Percentiles rank a stretch among this genome's conserved stretches.
Conservation (phyloP, 78 protist species). For the Dictyostelium intermedium region DNA sequence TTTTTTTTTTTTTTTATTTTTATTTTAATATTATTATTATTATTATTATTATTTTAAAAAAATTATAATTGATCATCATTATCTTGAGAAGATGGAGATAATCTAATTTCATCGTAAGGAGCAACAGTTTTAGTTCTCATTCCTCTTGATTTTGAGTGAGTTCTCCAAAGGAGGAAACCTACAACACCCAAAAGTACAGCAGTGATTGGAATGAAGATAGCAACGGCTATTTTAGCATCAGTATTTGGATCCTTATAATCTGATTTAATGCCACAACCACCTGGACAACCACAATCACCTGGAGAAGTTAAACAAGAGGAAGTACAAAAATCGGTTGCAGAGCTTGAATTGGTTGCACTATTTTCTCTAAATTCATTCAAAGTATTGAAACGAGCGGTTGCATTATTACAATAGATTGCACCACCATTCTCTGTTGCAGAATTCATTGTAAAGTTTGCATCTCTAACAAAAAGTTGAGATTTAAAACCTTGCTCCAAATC, state of each 20-base stretch:
- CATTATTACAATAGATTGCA: constrained; percentile 31
- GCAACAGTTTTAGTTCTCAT: background rate
- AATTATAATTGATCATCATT: constrained; percentile 1
- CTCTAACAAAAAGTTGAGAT: background rate
- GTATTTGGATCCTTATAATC: background rate
- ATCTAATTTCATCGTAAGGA: constrained; percentile 55
- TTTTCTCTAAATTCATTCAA: background rate
- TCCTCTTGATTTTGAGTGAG: constrained; percentile 38
- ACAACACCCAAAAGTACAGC: constrained; percentile 51
- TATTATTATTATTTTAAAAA: background rate
- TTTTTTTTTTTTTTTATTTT: background rate
- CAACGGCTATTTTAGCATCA: constrained; percentile 26
- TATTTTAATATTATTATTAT: background rate
- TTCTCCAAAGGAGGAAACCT: constrained; percentile 52
- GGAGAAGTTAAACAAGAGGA: constrained; percentile 40
- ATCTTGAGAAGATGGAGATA: constrained; percentile 11
- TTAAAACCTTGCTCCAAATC: background rate
- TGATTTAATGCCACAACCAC: constrained; percentile 62
- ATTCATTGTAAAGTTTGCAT: constrained; percentile 14
- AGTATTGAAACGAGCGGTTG: constrained; percentile 23
- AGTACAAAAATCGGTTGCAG: background rate
- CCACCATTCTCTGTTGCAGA: constrained; percentile 27
- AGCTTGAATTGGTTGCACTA: background rate
- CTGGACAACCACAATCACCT: constrained; percentile 34
- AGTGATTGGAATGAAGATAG: constrained; percentile 64